A percentile compares a stretch with the other conserved stretches of the same genome.
These are phyloP conservation scores for Trichoderma brevicompactum DNA, from an alignment of 2,329 filamentous ascomycete genomes.

Conservation along the genomic window DNA sequence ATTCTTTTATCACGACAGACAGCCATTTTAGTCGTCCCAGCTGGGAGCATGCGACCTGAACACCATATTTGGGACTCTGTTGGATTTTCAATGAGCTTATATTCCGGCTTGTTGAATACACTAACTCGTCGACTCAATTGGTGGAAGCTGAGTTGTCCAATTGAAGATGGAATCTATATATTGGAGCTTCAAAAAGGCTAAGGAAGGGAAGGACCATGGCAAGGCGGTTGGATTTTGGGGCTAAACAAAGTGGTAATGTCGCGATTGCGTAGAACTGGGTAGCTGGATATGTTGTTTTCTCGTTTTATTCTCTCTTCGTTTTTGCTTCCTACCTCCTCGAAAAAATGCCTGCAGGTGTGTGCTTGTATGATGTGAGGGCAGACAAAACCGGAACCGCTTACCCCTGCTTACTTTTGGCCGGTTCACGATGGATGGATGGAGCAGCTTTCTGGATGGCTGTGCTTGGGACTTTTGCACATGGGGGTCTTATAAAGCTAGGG, in stretches of 20 bases:
- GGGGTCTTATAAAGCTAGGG: background rate
- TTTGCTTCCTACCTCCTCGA: slow-evolving; percentile 28
- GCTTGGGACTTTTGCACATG: background rate
- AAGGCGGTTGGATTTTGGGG: background rate
- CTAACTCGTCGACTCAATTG: background rate
- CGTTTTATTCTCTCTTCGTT: slow-evolving; percentile 31
- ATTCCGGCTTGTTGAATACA: background rate
- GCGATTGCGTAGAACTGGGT: slow-evolving; percentile 12
- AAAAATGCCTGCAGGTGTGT: slow-evolving; percentile 7
- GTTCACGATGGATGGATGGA: slow-evolving; percentile 1
- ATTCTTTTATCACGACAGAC: slow-evolving; percentile 2
- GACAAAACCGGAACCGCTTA: slow-evolving; percentile 9
- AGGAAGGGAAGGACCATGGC: background rate
- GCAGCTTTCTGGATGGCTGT: slow-evolving; percentile 4
- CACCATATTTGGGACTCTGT: background rate
- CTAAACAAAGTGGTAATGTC: slow-evolving; percentile 16
- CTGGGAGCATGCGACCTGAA: background rate
- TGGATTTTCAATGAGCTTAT: background rate
- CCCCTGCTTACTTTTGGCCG: slow-evolving; percentile 21
- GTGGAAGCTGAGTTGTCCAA: background rate
- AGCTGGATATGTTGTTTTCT: slow-evolving; percentile 13
- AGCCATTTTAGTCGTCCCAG: background rate
- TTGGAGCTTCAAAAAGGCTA: background rate
- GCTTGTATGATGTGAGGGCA: slow-evolving; percentile 31
- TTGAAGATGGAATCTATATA: background rate